phyloP scores from a whole-genome alignment of 1,284 basidiomycete species.

The Ustanciosporium gigantosporum region DNA sequence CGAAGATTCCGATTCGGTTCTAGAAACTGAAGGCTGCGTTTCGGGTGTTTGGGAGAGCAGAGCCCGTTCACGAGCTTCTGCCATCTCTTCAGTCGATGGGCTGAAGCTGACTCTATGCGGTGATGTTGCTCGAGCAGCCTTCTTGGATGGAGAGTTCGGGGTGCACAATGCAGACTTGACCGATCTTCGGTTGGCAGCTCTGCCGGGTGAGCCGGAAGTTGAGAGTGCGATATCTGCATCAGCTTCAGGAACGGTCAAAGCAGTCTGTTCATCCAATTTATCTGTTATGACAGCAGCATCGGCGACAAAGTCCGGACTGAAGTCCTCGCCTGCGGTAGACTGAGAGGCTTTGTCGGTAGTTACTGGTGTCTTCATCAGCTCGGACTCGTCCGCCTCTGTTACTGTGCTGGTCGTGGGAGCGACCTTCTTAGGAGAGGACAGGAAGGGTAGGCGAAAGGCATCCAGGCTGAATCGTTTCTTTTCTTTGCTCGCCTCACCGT shows the following conservation, averaged over 20 bases:
- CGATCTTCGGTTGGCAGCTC: neutral
- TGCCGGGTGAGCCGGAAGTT: neutral
- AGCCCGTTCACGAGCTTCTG: constrained; percentile 27
- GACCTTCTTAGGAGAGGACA: constrained; percentile 15
- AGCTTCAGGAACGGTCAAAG: neutral
- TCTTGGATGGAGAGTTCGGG: neutral
- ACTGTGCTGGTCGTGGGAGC: neutral
- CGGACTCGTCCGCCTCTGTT: too few relatives aligned
- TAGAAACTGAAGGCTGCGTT: neutral
- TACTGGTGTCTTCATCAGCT: too few relatives aligned
- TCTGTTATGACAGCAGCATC: too few relatives aligned
- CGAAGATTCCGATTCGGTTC: too few relatives aligned
- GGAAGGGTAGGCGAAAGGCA: constrained; percentile 16
- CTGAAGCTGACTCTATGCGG: constrained; percentile 42
- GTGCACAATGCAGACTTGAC: constrained; percentile 5
- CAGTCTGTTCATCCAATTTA: too few relatives aligned
- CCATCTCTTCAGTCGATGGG: constrained; percentile 37
- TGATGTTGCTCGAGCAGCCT: constrained; percentile 3
- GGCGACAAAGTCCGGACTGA: too few relatives aligned
- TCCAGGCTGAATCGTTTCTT: constrained; percentile 39
- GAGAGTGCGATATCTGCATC: neutral
- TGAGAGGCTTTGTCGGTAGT: too few relatives aligned
- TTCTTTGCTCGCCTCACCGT: too few relatives aligned
- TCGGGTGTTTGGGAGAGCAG: neutral
- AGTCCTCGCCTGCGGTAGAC: too few relatives aligned